These are phyloP conservation scores for Neoboletus subvelutipes DNA, from an alignment of 768 basidiomycete species.

Conservation along the genomic window DNA sequence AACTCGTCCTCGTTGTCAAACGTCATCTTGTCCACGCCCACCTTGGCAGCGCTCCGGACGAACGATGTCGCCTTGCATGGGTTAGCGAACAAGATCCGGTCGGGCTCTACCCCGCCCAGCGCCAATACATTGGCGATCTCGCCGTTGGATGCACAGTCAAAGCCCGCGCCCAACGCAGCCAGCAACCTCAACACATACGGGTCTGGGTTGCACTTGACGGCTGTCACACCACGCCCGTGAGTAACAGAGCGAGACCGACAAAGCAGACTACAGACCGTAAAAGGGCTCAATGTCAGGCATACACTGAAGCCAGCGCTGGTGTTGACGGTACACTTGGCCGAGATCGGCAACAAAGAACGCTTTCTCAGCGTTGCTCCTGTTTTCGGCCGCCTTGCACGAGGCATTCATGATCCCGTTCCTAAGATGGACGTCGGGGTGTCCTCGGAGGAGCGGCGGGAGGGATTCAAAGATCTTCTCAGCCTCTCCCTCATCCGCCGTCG, in stretches of 20 bases:
- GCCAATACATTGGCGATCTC: slow-evolving; percentile 83
- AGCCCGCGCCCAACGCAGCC: slow-evolving; percentile 86
- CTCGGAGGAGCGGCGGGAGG: slow-evolving; percentile 65
- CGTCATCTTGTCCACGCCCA: slow-evolving; percentile 90
- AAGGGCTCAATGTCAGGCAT: slow-evolving; percentile 90
- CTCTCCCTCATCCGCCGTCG: slow-evolving; percentile 31
- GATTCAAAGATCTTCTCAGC: slow-evolving; percentile 54
- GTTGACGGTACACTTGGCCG: slow-evolving; percentile 80
- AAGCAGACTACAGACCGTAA: slow-evolving; percentile 63
- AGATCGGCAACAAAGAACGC: slow-evolving; percentile 98
- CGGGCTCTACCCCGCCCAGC: slow-evolving; percentile 71
- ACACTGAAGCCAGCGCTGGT: slow-evolving; percentile 73
- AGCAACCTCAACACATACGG: slow-evolving; percentile 90
- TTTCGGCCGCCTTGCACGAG: slow-evolving; percentile 46
- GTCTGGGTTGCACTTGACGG: slow-evolving; percentile 98
- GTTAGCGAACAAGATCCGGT: slow-evolving; percentile 94
- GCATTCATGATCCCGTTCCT: slow-evolving; percentile 75
- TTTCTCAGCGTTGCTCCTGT: slow-evolving; percentile 76
- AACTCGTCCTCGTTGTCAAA: slow-evolving; percentile 98
- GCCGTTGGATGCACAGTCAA: slow-evolving; percentile 95
- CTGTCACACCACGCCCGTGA: slow-evolving; percentile 41
- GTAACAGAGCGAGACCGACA: slow-evolving; percentile 24
- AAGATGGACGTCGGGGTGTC: slow-evolving; percentile 73
- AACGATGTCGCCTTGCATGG: slow-evolving; percentile 97
- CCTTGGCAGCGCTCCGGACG: slow-evolving; percentile 77